These are phyloP conservation scores for Talaromyces amestolkiae DNA, from an alignment of 2,329 filamentous ascomycete genomes.

Conservation along the genomic window DNA sequence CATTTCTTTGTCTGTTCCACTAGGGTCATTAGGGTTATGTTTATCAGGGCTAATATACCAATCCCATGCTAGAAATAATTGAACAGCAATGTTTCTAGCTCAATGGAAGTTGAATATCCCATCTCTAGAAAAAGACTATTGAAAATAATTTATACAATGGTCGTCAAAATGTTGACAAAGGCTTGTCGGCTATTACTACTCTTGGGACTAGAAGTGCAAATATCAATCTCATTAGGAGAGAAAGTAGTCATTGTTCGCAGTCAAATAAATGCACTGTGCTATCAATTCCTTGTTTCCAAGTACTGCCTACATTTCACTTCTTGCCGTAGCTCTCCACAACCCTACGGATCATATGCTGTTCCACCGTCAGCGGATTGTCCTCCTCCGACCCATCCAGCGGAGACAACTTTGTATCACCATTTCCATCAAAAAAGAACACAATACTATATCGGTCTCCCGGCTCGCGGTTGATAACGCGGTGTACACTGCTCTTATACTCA, in stretches of 20 bases:
- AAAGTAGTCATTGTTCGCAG: not conserved
- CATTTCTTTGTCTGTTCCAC: not conserved
- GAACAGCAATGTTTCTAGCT: too few species aligned
- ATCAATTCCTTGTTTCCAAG: too few species aligned
- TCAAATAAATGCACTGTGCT: not conserved
- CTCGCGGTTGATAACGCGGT: conserved; percentile 56
- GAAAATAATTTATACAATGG: too few species aligned
- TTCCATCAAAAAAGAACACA: conserved; percentile 58
- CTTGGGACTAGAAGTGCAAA: too few species aligned
- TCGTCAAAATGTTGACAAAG: too few species aligned
- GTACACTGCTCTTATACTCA: conserved; percentile 53
- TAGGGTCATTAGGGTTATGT: not conserved
- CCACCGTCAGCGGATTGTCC: not conserved
- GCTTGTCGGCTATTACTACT: too few species aligned
- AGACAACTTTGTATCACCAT: conserved; percentile 42
- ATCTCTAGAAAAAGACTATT: too few species aligned
- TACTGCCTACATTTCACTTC: not conserved
- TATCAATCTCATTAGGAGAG: too few species aligned
- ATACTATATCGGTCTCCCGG: conserved; percentile 54
- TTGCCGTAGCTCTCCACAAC: not conserved
- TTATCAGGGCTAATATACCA: too few species aligned
- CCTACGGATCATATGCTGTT: not conserved
- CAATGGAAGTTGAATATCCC: too few species aligned
- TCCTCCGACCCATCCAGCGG: conserved; percentile 7
- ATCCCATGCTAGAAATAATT: too few species aligned